Percentiles rank a stretch among this genome's conserved stretches.
phyloP scores from a whole-genome alignment of 495 filamentous ascomycete species.

The Paragyromitra xinjiangensis region DNA sequence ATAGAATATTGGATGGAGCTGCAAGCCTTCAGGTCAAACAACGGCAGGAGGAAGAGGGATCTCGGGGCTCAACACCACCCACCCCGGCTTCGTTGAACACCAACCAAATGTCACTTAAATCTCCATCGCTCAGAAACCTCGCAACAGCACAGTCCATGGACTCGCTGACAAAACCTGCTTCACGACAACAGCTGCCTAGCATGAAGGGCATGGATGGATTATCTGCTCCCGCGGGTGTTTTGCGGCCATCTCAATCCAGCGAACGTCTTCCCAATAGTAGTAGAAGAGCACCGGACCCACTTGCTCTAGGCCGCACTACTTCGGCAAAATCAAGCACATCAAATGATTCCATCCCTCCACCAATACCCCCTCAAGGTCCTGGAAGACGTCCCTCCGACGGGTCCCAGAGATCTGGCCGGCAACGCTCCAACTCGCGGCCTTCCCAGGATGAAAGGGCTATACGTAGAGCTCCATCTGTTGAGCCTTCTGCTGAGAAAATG shows the following conservation, averaged over 20 bases:
- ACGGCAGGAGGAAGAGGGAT: conserved; percentile 48
- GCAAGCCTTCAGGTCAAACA: conserved; percentile 49
- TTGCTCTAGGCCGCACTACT: conserved; percentile 42
- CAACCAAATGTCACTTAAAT: conserved; percentile 24
- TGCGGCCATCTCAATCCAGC: conserved; percentile 50
- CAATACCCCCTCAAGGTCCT: conserved; percentile 47
- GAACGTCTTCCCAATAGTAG: conserved; percentile 47
- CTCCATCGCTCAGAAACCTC: conserved; percentile 46
- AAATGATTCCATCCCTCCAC: conserved; percentile 45
- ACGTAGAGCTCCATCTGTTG: conserved; percentile 51
- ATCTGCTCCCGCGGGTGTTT: conserved; percentile 30
- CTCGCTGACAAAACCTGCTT: conserved; percentile 42
- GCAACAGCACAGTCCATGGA: conserved; percentile 53
- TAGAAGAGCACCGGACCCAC: conserved; percentile 42
- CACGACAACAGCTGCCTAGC: conserved; percentile 38
- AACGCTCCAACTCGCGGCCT: conserved; percentile 51
- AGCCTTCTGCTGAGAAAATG: conserved; percentile 53
- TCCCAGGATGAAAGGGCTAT: conserved; percentile 43
- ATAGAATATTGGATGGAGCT: conserved; percentile 69
- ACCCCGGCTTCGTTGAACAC: conserved; percentile 32
- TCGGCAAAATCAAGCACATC: conserved; percentile 45
- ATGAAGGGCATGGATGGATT: conserved; percentile 47
- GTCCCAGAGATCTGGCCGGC: conserved; percentile 53
- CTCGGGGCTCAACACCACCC: conserved; percentile 40
- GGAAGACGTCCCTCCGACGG: conserved; percentile 54